These are phyloP conservation scores for Rhexocercosporidium sp. DNA, from an alignment of 2,329 filamentous ascomycete genomes.

Conservation along the genomic window DNA sequence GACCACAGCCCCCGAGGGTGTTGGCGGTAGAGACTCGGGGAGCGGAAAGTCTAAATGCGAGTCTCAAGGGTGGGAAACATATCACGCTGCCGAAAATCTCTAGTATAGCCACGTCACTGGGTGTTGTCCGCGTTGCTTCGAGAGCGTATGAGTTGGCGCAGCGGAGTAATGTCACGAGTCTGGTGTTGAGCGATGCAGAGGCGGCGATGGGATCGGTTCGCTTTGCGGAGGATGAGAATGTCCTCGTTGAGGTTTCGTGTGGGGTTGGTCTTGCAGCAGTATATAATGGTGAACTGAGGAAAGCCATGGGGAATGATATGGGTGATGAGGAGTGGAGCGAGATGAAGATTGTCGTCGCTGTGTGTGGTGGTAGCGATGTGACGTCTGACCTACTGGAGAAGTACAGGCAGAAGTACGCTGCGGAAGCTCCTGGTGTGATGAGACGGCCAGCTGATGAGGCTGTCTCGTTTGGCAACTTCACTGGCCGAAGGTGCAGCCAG, in stretches of 20 bases:
- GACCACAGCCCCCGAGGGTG: constrained; percentile 51
- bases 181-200: constrained; percentile 75
- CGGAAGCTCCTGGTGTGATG: constrained; percentile 15
- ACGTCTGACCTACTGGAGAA: constrained; percentile 63
- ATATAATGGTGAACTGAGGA: constrained; percentile 68
- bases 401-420: constrained; percentile 55
- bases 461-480: not conserved
- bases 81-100: constrained; percentile 74
- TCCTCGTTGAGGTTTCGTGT: constrained; percentile 85
- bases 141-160: constrained; percentile 69
- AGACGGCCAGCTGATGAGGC: not conserved
- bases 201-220: constrained; percentile 78
- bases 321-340: constrained; percentile 62
- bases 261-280: constrained; percentile 77
- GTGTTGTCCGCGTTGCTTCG: constrained; percentile 72
- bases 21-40: constrained; percentile 79
- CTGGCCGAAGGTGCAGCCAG: constrained; percentile 9
- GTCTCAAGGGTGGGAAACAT: constrained; percentile 59
- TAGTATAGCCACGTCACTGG: constrained; percentile 75
- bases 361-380: constrained; percentile 80
- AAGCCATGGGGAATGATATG: constrained; percentile 58
- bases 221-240: constrained; percentile 80
- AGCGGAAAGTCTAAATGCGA: constrained; percentile 71
- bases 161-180: constrained; percentile 57
- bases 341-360: constrained; percentile 80